phyloP scores from a whole-genome alignment of 345 rosid genomes.

The Ailanthus altissimus region DNA sequence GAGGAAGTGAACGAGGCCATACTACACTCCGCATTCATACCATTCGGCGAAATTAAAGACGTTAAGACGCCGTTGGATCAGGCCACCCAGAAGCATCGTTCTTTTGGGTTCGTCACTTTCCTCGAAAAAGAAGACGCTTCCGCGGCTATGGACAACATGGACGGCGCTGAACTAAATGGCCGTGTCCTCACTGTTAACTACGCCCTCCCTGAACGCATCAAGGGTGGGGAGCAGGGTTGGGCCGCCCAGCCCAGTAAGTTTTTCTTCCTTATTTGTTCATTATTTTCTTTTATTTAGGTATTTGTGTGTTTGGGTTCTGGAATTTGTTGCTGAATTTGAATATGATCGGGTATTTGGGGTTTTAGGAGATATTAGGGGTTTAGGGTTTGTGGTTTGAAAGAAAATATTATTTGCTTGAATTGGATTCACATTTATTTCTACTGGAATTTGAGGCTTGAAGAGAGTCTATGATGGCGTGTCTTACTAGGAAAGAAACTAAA shows the following conservation, averaged over 20 bases:
- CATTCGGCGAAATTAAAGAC: conserved; percentile 96
- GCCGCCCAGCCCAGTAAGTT: conserved; percentile 97
- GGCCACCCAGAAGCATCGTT: conserved; percentile 97
- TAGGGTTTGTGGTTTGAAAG: background rate
- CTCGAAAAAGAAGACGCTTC: conserved; percentile 86
- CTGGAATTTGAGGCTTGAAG: background rate
- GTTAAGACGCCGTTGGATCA: conserved; percentile 95
- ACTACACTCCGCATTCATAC: conserved; percentile 91
- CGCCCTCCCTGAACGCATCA: conserved; percentile 91
- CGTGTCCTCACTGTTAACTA: conserved; percentile 97
- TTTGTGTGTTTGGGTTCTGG: background rate
- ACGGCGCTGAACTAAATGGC: conserved; percentile 96
- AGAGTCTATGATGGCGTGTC: background rate
- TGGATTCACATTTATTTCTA: background rate
- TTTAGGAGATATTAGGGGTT: background rate
- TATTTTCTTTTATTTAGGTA: background rate
- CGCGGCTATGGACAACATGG: conserved; percentile 98
- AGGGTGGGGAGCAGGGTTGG: conserved; percentile 99
- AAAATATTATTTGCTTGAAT: background rate
- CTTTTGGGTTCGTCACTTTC: conserved; percentile 97
- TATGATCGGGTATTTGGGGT: background rate
- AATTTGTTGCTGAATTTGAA: background rate
- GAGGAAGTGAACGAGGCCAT: conserved; percentile 96
- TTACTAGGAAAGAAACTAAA: background rate
- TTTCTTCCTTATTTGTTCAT: background rate